Evolutionary conservation across 192 early-diverging fungal genomes (phyloP).

Genomic region (Gaertneriomyces sp.): DNA sequence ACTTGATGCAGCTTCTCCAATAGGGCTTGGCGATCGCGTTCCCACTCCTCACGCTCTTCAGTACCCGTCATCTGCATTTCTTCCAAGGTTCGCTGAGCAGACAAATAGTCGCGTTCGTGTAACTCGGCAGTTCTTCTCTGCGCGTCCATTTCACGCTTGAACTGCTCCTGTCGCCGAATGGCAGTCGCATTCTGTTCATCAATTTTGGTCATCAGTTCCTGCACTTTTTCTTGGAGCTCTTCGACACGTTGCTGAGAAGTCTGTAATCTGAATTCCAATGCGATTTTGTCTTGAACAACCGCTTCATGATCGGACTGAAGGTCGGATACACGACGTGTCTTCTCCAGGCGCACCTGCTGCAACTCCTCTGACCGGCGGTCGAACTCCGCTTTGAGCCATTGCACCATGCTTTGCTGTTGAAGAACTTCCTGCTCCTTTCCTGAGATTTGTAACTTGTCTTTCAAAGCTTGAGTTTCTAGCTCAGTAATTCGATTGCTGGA

Average conservation of each 20-base stretch:
- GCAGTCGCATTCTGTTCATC: constrained; percentile 32
- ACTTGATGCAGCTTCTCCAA: constrained; percentile 43
- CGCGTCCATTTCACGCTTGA: constrained; percentile 62
- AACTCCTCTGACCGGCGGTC: constrained; percentile 52
- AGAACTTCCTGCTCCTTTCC: constrained; percentile 55
- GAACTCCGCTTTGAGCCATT: constrained; percentile 70
- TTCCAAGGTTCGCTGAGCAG: constrained; percentile 8
- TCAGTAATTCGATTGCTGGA: constrained; percentile 22
- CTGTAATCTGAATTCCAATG: constrained; percentile 36
- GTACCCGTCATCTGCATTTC: constrained; percentile 24
- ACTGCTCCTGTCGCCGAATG: constrained; percentile 50
- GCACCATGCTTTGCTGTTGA: constrained; percentile 52
- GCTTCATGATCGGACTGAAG: constrained; percentile 51
- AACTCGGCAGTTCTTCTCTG: constrained; percentile 61
- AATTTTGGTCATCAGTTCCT: constrained; percentile 37
- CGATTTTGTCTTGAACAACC: constrained; percentile 45
- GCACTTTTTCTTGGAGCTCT: constrained; percentile 41
- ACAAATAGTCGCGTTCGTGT: constrained; percentile 33
- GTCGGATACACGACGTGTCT: constrained; percentile 44
- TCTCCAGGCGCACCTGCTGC: constrained; percentile 51
- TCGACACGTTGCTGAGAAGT: constrained; percentile 33
- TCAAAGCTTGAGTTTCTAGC: constrained; percentile 21
- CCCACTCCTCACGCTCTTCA: constrained; percentile 54
- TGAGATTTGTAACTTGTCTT: constrained; percentile 17
- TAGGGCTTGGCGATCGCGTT: constrained; percentile 50